phyloP scores from a whole-genome alignment of 108 stramenopile genomes.

The Aurantiochytrium sp. region DNA sequence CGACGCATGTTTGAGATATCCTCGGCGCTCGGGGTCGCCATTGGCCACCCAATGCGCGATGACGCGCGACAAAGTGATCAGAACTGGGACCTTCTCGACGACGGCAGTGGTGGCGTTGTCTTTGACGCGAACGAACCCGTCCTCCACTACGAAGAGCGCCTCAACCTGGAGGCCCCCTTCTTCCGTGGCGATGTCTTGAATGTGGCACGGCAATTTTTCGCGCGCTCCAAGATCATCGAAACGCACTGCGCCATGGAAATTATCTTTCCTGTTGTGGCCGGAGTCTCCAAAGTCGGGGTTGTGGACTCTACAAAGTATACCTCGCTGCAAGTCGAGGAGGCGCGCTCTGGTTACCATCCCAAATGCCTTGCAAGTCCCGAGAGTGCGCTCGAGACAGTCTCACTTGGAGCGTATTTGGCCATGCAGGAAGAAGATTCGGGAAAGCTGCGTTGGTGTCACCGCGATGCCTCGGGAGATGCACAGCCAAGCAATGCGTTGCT shows the following conservation, averaged over 20 bases:
- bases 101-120: not conserved
- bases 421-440: no score
- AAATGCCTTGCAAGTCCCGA: no score
- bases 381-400: no score
- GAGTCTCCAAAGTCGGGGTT: not conserved
- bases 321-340: not conserved
- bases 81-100: not conserved
- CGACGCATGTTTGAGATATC: not conserved
- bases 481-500: not conserved
- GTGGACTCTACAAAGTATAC: not conserved
- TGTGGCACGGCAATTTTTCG: not conserved
- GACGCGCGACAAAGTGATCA: not conserved
- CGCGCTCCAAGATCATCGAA: not conserved
- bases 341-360: no score
- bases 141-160: not conserved
- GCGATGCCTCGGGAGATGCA: no score
- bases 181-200: not conserved
- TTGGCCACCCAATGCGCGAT: not conserved
- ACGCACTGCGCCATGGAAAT: not conserved
- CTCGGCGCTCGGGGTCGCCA: not conserved
- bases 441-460: no score
- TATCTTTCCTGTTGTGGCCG: not conserved
- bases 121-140: not conserved
- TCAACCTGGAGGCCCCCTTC: not conserved
- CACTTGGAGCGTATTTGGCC: no score